Conservation (phyloP, 1,284 basidiomycete species). For the Termitomyces sp. region DNA sequence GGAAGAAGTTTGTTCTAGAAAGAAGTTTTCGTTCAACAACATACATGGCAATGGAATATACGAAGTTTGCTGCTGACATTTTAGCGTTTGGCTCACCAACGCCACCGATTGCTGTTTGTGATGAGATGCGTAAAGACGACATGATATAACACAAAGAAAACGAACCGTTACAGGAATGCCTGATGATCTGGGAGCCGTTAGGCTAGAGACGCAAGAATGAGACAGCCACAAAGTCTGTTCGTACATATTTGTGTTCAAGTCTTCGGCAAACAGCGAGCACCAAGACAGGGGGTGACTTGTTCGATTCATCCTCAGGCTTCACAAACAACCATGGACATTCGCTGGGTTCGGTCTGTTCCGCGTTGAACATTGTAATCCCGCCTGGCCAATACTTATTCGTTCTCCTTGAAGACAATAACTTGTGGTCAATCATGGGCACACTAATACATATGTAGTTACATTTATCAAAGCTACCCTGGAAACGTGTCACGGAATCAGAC, state of each 20-base stretch:
- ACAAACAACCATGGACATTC: neutral
- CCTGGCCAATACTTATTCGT: too few relatives aligned
- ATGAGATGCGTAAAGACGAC: neutral
- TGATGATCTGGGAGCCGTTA: neutral
- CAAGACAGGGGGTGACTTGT: neutral
- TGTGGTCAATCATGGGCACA: neutral
- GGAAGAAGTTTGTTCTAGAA: conserved; percentile 15
- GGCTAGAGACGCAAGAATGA: neutral
- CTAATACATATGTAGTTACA: neutral
- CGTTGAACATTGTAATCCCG: neutral
- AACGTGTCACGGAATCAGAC: too few relatives aligned
- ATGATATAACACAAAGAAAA: neutral
- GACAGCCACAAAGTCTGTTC: neutral
- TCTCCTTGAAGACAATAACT: neutral
- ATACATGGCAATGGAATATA: conserved; percentile 6
- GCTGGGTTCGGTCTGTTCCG: neutral
- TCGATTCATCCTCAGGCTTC: neutral
- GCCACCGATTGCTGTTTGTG: conserved; percentile 11
- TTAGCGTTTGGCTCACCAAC: neutral
- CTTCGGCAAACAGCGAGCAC: conserved; percentile 11
- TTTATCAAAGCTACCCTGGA: neutral
- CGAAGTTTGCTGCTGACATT: conserved; percentile 16
- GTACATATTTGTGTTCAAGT: conserved; percentile 11
- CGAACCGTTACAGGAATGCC: neutral
- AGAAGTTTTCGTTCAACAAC: conserved; percentile 9